Evolutionary conservation across 1,284 basidiomycete genomes (phyloP).

Genomic region (Cystobasidium pallidum): DNA sequence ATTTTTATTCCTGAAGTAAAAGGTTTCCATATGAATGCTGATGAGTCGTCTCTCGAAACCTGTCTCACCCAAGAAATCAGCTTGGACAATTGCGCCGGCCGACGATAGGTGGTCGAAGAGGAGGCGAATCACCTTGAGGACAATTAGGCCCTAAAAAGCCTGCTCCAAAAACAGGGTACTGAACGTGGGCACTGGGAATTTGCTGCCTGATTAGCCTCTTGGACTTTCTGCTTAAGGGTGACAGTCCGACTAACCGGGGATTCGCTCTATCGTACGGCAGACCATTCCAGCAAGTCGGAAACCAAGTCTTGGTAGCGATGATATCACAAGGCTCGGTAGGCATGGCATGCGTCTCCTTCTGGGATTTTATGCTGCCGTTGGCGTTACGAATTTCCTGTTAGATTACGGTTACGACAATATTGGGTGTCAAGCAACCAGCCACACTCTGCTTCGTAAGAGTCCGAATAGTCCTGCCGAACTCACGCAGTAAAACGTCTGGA

Average conservation of each 20-base stretch:
- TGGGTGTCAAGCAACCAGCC: neutral
- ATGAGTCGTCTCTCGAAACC: constrained; percentile 24
- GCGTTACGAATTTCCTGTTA: constrained; percentile 13
- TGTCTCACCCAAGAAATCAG: neutral
- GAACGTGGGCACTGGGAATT: constrained; percentile 17
- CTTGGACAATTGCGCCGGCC: neutral
- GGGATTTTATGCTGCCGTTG: constrained; percentile 4
- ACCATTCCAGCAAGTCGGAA: constrained; percentile 43
- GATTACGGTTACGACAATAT: neutral
- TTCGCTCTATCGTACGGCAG: neutral
- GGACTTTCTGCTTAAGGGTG: neutral
- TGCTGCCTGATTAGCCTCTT: neutral
- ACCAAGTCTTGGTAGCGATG: constrained; percentile 18
- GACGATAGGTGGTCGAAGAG: neutral
- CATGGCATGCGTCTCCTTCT: constrained; percentile 13
- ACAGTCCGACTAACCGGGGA: neutral
- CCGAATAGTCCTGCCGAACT: neutral
- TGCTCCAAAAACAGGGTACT: constrained; percentile 21
- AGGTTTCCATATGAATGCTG: constrained; percentile 20
- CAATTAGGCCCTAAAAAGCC: constrained; percentile 22
- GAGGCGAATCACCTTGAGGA: constrained; percentile 7
- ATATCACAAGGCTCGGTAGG: constrained; percentile 32
- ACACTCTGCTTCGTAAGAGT: neutral
- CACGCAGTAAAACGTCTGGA: constrained; percentile 8
- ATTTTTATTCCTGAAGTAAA: constrained; percentile 6